A percentile compares a stretch with the other conserved stretches of the same genome.
Conservation (phyloP, 1,284 basidiomycete species). For the Leccinum proliferum region DNA sequence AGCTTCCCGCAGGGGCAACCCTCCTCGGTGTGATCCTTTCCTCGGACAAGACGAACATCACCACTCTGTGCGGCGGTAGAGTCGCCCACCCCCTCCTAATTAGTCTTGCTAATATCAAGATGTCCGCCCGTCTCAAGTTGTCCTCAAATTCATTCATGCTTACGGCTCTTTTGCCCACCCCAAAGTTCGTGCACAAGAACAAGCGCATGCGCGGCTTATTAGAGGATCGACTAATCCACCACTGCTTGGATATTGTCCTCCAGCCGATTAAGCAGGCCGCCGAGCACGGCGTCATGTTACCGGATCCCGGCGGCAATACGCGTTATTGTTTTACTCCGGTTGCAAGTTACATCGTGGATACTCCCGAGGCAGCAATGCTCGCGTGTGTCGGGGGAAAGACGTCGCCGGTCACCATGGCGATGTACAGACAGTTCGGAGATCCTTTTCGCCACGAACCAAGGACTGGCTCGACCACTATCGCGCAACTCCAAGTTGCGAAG, state of each 20-base stretch:
- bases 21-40: background rate
- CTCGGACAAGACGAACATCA: background rate
- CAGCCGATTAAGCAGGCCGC: conserved; percentile 5
- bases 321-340: conserved; percentile 5
- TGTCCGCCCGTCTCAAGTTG: background rate
- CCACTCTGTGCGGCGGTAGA: background rate
- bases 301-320: background rate
- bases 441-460: background rate
- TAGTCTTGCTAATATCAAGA: background rate
- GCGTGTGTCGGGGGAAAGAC: conserved; percentile 2
- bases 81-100: background rate
- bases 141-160: conserved; percentile 1
- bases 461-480: background rate
- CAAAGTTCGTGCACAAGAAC: conserved; percentile 4
- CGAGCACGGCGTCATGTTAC: background rate
- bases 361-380: conserved; percentile 3
- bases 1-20: background rate
- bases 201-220: background rate
- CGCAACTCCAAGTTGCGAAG: background rate
- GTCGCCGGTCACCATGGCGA: background rate
- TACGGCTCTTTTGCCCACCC: conserved; percentile 1
- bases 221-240: background rate
- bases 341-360: conserved; percentile 2
- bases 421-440: background rate
- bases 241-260: conserved; percentile 3